A percentile compares a stretch with the other conserved stretches of the same genome.
Conservation (phyloP, 2,329 filamentous ascomycete genomes). For the Neopestalotiopsis sp. region DNA sequence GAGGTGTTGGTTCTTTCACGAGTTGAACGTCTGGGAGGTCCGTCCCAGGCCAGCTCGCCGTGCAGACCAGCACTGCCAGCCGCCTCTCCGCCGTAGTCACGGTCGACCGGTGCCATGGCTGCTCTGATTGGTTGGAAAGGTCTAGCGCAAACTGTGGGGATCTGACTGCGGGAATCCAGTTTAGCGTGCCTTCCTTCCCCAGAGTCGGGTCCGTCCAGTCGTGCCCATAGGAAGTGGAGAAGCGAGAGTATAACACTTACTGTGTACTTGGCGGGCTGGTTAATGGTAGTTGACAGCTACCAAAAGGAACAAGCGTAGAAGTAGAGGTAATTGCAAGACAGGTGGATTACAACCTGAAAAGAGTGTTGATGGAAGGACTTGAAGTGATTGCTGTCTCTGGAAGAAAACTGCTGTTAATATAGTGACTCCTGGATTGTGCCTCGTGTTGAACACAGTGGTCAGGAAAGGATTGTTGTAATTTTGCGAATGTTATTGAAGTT, state of each 20-base stretch:
- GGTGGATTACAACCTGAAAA: too few relatives aligned
- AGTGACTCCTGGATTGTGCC: too few relatives aligned
- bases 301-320: too few relatives aligned
- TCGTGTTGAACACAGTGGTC: too few relatives aligned
- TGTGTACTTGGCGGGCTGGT: too few relatives aligned
- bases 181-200: background rate
- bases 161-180: background rate
- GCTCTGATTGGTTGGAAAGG: background rate
- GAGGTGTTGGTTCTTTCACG: conserved; percentile 1
- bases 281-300: too few relatives aligned
- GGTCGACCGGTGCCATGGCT: background rate
- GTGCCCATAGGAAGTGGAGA: background rate
- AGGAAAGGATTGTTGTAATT: too few relatives aligned
- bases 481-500: too few relatives aligned
- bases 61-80: background rate
- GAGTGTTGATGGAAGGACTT: too few relatives aligned
- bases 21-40: conserved; percentile 9
- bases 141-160: background rate
- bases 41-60: conserved; percentile 6
- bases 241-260: background rate
- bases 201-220: background rate
- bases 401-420: too few relatives aligned
- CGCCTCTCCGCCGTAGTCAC: background rate
- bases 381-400: too few relatives aligned
- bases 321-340: too few relatives aligned